A percentile compares a stretch with the other conserved stretches of the same genome.
These are phyloP conservation scores for Akanthomyces uredinophilus DNA, from an alignment of 2,329 filamentous ascomycete species.

Conservation along the genomic window DNA sequence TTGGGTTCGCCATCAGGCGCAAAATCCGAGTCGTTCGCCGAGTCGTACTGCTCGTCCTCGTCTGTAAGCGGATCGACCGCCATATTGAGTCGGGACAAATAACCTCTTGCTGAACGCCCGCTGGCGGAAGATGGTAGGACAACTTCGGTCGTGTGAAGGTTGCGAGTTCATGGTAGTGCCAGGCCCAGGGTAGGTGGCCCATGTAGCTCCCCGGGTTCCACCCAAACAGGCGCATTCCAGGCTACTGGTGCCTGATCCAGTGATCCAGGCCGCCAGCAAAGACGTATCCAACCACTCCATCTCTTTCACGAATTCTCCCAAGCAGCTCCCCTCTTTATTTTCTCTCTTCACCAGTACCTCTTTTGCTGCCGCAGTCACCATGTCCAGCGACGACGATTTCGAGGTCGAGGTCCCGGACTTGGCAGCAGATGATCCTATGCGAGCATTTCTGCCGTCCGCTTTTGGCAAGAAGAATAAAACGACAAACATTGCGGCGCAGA, in stretches of 20 bases:
- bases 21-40: slow-evolving; percentile 70
- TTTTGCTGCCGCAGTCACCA: slow-evolving; percentile 24
- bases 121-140: not conserved
- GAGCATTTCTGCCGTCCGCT: slow-evolving; percentile 70
- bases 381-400: slow-evolving; percentile 58
- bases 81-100: slow-evolving; percentile 32
- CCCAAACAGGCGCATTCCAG: slow-evolving; percentile 3
- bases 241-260: slow-evolving; percentile 5
- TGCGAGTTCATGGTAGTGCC: not conserved
- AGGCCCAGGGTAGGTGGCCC: not conserved
- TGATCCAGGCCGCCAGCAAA: not conserved
- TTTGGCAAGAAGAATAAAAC: slow-evolving; percentile 80
- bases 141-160: not conserved
- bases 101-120: not conserved
- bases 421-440: slow-evolving; percentile 63
- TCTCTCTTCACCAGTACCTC: not conserved
- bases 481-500: slow-evolving; percentile 71
- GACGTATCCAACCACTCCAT: not conserved
- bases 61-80: slow-evolving; percentile 35
- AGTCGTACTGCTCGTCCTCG: slow-evolving; percentile 57
- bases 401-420: slow-evolving; percentile 51
- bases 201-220: slow-evolving; percentile 1
- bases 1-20: slow-evolving; percentile 52
- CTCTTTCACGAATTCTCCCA: not conserved
- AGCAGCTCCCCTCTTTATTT: not conserved